Evolutionary conservation across 306 rosid species (phyloP), one percentile per base, ranked within the genome.

Genomic region (Delonix regia): DNA sequence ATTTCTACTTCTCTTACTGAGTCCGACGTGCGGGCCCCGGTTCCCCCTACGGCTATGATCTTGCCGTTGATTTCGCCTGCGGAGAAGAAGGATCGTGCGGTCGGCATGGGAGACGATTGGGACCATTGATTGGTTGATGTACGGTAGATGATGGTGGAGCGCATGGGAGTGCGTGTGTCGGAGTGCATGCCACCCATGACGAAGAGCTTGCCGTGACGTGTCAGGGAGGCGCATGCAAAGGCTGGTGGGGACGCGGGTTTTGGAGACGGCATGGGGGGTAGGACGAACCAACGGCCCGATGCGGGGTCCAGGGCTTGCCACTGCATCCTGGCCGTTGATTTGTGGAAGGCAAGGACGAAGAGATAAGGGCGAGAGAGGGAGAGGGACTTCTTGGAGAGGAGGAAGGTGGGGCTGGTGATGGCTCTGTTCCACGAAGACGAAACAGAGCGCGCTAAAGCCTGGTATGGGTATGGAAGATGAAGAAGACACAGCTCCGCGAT

Each of bases 281-380:
- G 82, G 19, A 84, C 59, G 69, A 92, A 90, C 94, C 93, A 92
- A 51, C 90, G 83, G 55, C 81, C 77, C 12, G 93, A 83, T 39
- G 86, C 85, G 1, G 84, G 95, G 83, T 92, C 93, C 1, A 92
- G 79, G 10, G 93, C 85, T 14, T 88, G 95, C 85, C 91, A 92
- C 33, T 81, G 94, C 15, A 86, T 47, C 30, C 30, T 84, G 16
- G 74, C 74, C 74, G 94, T 85, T 13, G 73, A 72, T 55, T 73
- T 75, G 45, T 87, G 78, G 48, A 55, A 65, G 11, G 93, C 89
- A 0, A 86, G 73, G 0, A 90, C 87, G 67, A 92, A 92, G 6
- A 92, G 61, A 2, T 85, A 69, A 16, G 94, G 91, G 15, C 67
- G 30, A 1, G 82, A 77, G 65, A 85, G 78, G 0, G 87, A 85